Evolutionary conservation across 306 rosid genomes (phyloP).

Genomic region (Sechiopsis laciniata): DNA sequence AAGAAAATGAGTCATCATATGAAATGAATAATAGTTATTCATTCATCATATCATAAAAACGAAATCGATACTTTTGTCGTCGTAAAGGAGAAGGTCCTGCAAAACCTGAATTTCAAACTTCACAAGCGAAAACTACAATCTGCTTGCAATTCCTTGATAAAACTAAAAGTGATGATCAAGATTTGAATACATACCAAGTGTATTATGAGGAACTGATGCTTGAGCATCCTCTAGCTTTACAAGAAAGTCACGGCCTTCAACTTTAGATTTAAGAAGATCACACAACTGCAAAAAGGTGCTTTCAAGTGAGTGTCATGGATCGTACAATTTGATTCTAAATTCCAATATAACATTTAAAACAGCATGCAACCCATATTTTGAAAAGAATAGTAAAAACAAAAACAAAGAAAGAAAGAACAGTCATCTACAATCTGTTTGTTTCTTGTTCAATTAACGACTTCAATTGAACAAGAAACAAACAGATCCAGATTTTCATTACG

Average conservation of each 20-base stretch:
- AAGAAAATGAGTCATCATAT: not conserved
- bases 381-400: no score
- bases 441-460: not conserved
- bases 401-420: no score
- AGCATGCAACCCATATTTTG: not conserved
- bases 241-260: conserved; percentile 78
- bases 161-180: conserved; percentile 13
- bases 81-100: conserved; percentile 9
- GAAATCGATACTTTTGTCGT: not conserved
- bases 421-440: no score
- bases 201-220: conserved; percentile 43
- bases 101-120: conserved; percentile 6
- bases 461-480: not conserved
- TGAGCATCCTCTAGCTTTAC: conserved; percentile 72
- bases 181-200: conserved; percentile 40
- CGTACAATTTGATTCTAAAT: not conserved
- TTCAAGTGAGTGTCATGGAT: conserved; percentile 3
- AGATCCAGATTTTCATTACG: not conserved
- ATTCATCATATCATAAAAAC: conserved; percentile 9
- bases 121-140: not conserved
- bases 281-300: conserved; percentile 56
- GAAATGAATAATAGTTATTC: conserved; percentile 19
- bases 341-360: not conserved
- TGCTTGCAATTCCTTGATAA: not conserved
- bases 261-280: conserved; percentile 69